phyloP scores from a whole-genome alignment of 1,284 basidiomycete genomes.

The Puccinia polysora region DNA sequence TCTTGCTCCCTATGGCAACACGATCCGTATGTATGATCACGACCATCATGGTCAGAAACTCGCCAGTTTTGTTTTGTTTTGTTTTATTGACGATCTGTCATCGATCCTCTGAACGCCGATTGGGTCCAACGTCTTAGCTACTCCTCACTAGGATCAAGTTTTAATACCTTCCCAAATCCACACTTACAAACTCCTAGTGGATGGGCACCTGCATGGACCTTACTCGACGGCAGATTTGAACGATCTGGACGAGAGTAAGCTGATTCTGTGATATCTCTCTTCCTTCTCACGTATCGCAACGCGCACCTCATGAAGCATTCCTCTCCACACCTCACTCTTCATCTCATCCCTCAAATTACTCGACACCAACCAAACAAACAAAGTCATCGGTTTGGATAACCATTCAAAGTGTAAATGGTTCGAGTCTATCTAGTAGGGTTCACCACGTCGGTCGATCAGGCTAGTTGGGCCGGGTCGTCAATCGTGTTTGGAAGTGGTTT shows the following conservation, averaged over 20 bases:
- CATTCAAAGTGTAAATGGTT: too few species aligned
- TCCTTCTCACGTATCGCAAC: too few species aligned
- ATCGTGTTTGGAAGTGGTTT: too few species aligned
- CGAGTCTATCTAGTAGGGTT: too few species aligned
- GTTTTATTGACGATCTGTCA: not conserved
- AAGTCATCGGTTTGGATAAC: too few species aligned
- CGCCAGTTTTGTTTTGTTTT: not conserved
- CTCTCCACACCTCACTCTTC: too few species aligned
- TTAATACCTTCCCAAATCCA: conserved; percentile 90
- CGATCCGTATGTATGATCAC: not conserved
- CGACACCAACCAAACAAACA: too few species aligned
- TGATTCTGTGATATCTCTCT: too few species aligned
- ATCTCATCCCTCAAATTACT: too few species aligned
- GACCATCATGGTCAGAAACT: not conserved
- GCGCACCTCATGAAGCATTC: too few species aligned
- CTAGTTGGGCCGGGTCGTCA: too few species aligned
- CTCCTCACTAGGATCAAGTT: conserved; percentile 90
- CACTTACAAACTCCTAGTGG: conserved; percentile 41
- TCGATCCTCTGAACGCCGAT: not conserved
- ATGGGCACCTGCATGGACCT: conserved; percentile 71
- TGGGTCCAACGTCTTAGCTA: conserved; percentile 65
- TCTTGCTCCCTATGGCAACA: not conserved
- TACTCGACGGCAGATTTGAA: conserved; percentile 70
- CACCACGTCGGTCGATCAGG: too few species aligned
- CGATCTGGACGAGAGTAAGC: conserved; percentile 57